These are phyloP conservation scores for Hericium alpestre DNA, from an alignment of 768 basidiomycete genomes.

Conservation along the genomic window DNA sequence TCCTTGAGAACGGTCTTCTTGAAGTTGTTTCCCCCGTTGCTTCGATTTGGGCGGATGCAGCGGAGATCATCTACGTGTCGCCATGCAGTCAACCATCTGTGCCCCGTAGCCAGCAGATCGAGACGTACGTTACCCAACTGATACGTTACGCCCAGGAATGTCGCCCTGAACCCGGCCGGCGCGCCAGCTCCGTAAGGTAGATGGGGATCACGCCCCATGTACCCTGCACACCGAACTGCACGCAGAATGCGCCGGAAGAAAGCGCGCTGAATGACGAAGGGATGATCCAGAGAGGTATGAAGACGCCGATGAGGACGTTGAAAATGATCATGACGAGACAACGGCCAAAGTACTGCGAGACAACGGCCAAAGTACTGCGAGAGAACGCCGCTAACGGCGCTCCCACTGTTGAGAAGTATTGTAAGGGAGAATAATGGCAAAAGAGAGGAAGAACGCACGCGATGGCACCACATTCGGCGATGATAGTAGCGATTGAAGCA, in stretches of 20 bases:
- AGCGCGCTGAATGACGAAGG: constrained; percentile 31
- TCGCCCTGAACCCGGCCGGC: constrained; percentile 38
- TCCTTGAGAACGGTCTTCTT: constrained; percentile 21
- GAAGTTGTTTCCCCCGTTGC: constrained; percentile 33
- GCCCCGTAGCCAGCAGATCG: background rate
- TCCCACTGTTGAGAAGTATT: constrained; percentile 17
- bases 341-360: too few relatives aligned
- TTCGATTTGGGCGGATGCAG: constrained; percentile 40
- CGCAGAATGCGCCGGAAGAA: constrained; percentile 36
- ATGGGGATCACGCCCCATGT: constrained; percentile 26
- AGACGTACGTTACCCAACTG: constrained; percentile 28
- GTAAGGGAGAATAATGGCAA: background rate
- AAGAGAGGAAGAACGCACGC: constrained; percentile 11
- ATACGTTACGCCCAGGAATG: constrained; percentile 34
- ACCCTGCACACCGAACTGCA: constrained; percentile 39
- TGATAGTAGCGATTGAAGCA: constrained; percentile 34
- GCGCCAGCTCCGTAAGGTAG: constrained; percentile 36
- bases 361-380: constrained; percentile 38
- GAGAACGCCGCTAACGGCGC: constrained; percentile 27
- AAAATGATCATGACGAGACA: constrained; percentile 31
- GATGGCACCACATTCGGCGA: constrained; percentile 25
- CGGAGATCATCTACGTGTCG: constrained; percentile 28
- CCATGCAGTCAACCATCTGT: background rate
- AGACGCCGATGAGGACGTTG: constrained; percentile 22
- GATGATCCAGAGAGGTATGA: constrained; percentile 34